Conservation (phyloP, 2,329 filamentous ascomycete species). For the Trichoderma simmonsii region DNA sequence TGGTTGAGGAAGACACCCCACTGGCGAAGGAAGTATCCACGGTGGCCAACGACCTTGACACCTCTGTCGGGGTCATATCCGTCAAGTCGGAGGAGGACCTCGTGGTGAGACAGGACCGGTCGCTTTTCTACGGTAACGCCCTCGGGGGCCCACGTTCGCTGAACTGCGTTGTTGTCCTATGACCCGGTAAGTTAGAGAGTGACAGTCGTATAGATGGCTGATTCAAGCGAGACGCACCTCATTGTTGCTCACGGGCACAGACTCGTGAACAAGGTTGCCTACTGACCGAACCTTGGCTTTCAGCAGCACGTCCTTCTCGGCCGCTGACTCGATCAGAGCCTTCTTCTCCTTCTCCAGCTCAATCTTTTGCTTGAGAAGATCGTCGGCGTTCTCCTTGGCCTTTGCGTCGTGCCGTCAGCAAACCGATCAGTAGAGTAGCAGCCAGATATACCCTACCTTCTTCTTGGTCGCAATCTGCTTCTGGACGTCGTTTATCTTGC, state of each 20-base stretch:
- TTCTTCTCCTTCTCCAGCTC: conserved; percentile 81
- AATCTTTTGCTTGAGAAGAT: conserved; percentile 74
- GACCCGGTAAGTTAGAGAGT: not conserved
- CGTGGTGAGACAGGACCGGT: conserved; percentile 84
- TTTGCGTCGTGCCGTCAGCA: conserved; percentile 28
- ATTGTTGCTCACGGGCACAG: conserved; percentile 77
- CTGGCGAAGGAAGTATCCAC: conserved; percentile 86
- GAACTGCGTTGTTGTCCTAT: conserved; percentile 73
- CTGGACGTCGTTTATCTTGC: conserved; percentile 82
- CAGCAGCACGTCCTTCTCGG: conserved; percentile 70
- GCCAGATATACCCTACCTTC: conserved; percentile 54
- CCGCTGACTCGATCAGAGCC: conserved; percentile 68
- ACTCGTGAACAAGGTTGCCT: conserved; percentile 71
- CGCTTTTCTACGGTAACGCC: conserved; percentile 71
- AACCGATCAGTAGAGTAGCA: not conserved
- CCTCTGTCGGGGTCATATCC: conserved; percentile 92
- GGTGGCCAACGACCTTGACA: conserved; percentile 89
- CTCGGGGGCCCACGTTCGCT: conserved; percentile 78
- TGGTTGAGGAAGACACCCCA: conserved; percentile 92
- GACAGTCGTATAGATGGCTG: not conserved
- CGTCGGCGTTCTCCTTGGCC: conserved; percentile 83
- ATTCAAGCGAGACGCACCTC: conserved; percentile 50
- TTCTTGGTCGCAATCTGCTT: conserved; percentile 91
- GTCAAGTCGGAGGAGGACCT: conserved; percentile 82
- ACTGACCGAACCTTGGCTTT: conserved; percentile 78